Evolutionary conservation across 441 rosid genomes (phyloP), one percentile per base, ranked within the genome.

Genomic region (Arabidopsis lyrata): DNA sequence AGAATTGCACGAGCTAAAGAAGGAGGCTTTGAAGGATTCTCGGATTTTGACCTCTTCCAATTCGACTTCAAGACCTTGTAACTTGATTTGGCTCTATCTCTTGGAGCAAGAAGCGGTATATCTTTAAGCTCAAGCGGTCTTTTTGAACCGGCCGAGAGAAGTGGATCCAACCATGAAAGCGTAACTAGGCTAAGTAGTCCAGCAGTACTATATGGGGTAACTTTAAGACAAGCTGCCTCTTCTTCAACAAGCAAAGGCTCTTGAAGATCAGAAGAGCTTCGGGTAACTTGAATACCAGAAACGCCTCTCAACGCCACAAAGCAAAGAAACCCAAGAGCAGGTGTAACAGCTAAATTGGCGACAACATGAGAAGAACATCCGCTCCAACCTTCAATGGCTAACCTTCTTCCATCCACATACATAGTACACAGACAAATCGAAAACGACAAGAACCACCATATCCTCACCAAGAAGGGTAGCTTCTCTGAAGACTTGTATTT

Each of bases 41-140:
- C 97, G 18, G 92, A 85, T 78, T 87, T 93, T 39, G 82, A 34
- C 66, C 86, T 96, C 88, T 91, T 97, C 99, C 99, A 96, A 47
- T 89, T 96, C 20, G 89, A 88, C 81, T 87, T 96, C 81, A 96
- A 65, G 74, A 83, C 71, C 83, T 90, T 96, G 77, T 86, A 96
- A 82, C 90, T 96, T 63, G 90, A 75, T 84, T 96, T 96, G 63
- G 99, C 77, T 73, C 99, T 86, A 77, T 96, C 97, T 75, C 70
- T 87, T 11, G 88, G 88, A 2, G 97, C 94, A 54, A 96, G 94
- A 71, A 96, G 97, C 13, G 99, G 99, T 72, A 96, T 93, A 87
- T 96, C 99, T 84, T 86, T 96, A n/a, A 93, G 97, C 80, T 96
- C 99, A 24, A 95, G 93, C 6, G 98, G 97, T 79, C 97, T 87